Conservation (phyloP, 441 rosid genomes). For the Populus trichocarpa region DNA sequence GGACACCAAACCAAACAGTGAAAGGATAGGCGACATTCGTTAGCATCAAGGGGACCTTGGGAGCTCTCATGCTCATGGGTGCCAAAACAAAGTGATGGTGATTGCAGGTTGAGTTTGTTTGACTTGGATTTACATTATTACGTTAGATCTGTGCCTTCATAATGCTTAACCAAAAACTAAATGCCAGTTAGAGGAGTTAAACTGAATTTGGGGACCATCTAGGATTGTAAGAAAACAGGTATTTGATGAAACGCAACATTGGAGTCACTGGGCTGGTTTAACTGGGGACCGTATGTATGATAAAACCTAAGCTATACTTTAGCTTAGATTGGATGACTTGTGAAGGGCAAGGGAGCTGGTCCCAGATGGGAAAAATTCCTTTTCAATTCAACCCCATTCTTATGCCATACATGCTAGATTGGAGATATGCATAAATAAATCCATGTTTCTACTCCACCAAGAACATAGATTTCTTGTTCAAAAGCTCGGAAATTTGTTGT, state of each 20-base stretch:
- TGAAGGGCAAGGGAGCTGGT: not conserved
- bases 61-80: not conserved
- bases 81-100: not conserved
- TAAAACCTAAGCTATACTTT: not conserved
- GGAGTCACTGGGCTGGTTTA: not conserved
- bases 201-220: not conserved
- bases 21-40: not conserved
- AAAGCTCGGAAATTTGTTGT: not conserved
- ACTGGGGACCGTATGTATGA: not conserved
- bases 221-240: not conserved
- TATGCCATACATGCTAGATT: not conserved
- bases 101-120: not conserved
- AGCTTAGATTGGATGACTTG: not conserved
- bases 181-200: not conserved
- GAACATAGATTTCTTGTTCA: not conserved
- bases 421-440: no score
- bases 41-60: not conserved
- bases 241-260: not conserved
- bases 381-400: not conserved
- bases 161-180: not conserved
- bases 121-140: not conserved
- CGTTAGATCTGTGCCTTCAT: not conserved
- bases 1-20: not conserved
- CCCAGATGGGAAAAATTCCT: not conserved
- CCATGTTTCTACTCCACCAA: not conserved